phyloP scores from a whole-genome alignment of 768 basidiomycete genomes.

The Serendipita sp. region DNA sequence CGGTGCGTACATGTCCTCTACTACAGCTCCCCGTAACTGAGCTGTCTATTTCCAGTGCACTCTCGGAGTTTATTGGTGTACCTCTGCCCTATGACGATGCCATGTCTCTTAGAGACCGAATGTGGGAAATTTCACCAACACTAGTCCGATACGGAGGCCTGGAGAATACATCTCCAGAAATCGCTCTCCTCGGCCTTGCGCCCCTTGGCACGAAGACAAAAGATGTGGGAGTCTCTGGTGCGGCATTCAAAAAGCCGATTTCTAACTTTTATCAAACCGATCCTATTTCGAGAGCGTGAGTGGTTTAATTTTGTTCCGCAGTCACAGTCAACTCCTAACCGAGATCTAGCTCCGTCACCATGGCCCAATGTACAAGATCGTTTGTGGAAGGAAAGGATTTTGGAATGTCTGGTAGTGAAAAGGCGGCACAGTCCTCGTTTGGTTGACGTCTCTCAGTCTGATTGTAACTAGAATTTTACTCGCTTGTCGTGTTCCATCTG shows the following conservation, averaged over 20 bases:
- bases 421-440: conserved; percentile 27
- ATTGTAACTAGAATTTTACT: too few relatives aligned
- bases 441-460: conserved; percentile 18
- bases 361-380: conserved; percentile 83
- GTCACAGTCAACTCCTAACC: conserved; percentile 3
- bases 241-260: conserved; percentile 62
- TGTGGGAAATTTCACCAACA: conserved; percentile 93
- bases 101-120: conserved; percentile 64
- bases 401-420: conserved; percentile 34
- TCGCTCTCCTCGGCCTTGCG: conserved; percentile 55
- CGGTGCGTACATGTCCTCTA: conserved; percentile 32
- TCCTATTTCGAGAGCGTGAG: conserved; percentile 81
- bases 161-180: conserved; percentile 58
- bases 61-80: conserved; percentile 70
- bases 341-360: conserved; percentile 61
- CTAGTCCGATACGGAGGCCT: conserved; percentile 69
- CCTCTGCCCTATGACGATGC: conserved; percentile 84
- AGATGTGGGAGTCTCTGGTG: conserved; percentile 38
- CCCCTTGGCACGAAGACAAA: conserved; percentile 34
- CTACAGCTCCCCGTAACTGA: neutral
- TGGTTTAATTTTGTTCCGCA: conserved; percentile 13
- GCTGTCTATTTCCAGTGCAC: conserved; percentile 34
- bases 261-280: conserved; percentile 94
- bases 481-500: too few relatives aligned
- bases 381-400: conserved; percentile 64